Percentiles rank a stretch among this genome's conserved stretches.
phyloP scores from a whole-genome alignment of 2,329 filamentous ascomycete genomes.

The Taxawa tesnikishii region DNA sequence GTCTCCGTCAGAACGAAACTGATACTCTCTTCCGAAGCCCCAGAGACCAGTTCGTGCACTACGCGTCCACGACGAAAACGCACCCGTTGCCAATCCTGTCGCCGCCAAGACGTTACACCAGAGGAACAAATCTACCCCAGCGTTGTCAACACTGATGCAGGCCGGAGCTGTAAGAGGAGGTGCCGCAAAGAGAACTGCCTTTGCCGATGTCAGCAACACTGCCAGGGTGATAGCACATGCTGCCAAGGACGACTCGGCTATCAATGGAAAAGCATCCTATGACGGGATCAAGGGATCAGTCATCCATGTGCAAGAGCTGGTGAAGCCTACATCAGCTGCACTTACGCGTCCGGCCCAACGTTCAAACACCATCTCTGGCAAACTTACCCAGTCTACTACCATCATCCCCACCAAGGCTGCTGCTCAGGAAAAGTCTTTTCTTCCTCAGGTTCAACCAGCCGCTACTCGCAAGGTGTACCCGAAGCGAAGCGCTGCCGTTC shows the following conservation, averaged over 20 bases:
- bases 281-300: conserved; percentile 16
- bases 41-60: conserved; percentile 50
- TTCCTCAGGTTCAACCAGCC: conserved; percentile 14
- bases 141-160: conserved; percentile 42
- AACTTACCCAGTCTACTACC: conserved; percentile 4
- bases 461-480: conserved; percentile 34
- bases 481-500: conserved; percentile 42
- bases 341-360: conserved; percentile 48
- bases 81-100: conserved; percentile 17
- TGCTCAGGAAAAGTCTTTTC: not conserved
- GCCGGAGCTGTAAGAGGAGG: conserved; percentile 48
- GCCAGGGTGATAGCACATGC: conserved; percentile 22
- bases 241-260: conserved; percentile 44
- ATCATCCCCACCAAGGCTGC: conserved; percentile 5
- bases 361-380: conserved; percentile 29
- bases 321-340: conserved; percentile 24
- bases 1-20: too few species aligned
- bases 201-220: conserved; percentile 73
- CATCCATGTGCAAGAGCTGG: conserved; percentile 21
- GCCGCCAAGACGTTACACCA: conserved; percentile 54
- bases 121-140: conserved; percentile 67
- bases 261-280: conserved; percentile 34
- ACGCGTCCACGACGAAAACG: conserved; percentile 61
- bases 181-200: conserved; percentile 65
- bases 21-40: conserved; percentile 45